Evolutionary conservation across 441 rosid genomes (phyloP).

Genomic region (Rhodomyrtus psidioides): DNA sequence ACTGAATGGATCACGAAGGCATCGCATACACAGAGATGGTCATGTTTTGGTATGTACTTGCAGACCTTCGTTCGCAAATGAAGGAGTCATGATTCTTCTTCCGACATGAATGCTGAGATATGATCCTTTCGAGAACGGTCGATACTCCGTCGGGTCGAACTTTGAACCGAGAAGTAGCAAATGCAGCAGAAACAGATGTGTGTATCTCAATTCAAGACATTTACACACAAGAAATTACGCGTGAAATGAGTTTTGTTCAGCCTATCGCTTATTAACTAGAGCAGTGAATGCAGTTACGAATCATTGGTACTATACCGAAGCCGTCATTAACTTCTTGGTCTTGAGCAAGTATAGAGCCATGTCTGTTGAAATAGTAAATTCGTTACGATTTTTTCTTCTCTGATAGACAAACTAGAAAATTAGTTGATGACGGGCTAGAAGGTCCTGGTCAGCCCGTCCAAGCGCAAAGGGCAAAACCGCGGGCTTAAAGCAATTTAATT

Average conservation of each 20-base stretch:
- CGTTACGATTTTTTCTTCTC: fast-evolving
- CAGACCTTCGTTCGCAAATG: neutral
- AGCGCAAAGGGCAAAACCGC: neutral
- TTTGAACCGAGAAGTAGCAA: neutral
- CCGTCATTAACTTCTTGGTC: neutral
- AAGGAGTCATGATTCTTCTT: neutral
- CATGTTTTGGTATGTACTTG: neutral
- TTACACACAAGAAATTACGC: neutral
- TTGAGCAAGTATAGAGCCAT: fast-evolving
- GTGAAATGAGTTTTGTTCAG: no score
- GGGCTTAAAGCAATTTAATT: neutral
- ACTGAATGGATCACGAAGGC: neutral
- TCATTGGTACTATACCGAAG: neutral
- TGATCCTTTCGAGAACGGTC: neutral
- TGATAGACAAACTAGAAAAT: neutral
- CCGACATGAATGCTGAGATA: neutral
- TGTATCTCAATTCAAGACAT: neutral
- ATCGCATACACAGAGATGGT: neutral
- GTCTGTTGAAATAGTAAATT: neutral
- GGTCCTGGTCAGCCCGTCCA: neutral
- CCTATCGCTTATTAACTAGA: no score
- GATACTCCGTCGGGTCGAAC: neutral
- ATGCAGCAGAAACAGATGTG: neutral
- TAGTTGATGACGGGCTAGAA: neutral
- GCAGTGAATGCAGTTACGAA: no score